These are phyloP conservation scores for Aureobasidium sp. DNA, from an alignment of 2,329 filamentous ascomycete species.

Conservation along the genomic window DNA sequence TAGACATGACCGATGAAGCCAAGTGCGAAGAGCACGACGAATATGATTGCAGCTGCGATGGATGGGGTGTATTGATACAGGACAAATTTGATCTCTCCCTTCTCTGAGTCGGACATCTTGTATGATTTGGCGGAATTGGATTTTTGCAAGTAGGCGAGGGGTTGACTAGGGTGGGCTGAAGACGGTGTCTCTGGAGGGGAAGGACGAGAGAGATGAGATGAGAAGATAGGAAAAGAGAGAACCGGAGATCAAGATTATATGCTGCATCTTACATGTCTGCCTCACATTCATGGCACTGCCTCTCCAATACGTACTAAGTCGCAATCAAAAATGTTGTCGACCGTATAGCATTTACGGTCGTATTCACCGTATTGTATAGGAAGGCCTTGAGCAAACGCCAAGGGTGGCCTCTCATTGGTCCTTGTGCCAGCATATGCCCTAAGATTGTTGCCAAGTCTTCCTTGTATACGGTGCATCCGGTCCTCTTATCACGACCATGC, in stretches of 20 bases:
- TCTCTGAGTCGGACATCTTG: background rate
- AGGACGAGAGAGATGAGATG: background rate
- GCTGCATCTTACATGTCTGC: background rate
- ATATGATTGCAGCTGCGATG: conserved; percentile 9
- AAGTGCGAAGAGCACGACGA: conserved; percentile 1
- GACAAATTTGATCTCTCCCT: background rate
- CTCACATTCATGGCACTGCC: background rate
- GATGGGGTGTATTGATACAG: conserved; percentile 12
- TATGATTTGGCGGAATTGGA: background rate
- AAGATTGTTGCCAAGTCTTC: background rate
- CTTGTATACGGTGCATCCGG: background rate
- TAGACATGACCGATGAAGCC: background rate
- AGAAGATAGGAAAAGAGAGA: background rate
- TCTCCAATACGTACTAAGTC: background rate
- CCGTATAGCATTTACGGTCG: conserved; percentile 2
- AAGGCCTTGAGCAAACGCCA: background rate
- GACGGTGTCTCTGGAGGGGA: background rate
- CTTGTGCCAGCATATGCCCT: background rate
- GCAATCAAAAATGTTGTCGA: conserved; percentile 5
- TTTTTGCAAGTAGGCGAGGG: background rate
- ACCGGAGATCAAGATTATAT: background rate
- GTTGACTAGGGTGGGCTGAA: background rate
- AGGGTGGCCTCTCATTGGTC: background rate
- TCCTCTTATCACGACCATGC: background rate
- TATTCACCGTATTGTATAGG: background rate